These are phyloP conservation scores for Populus pruinosa DNA, from an alignment of 345 rosid species.

Conservation along the genomic window DNA sequence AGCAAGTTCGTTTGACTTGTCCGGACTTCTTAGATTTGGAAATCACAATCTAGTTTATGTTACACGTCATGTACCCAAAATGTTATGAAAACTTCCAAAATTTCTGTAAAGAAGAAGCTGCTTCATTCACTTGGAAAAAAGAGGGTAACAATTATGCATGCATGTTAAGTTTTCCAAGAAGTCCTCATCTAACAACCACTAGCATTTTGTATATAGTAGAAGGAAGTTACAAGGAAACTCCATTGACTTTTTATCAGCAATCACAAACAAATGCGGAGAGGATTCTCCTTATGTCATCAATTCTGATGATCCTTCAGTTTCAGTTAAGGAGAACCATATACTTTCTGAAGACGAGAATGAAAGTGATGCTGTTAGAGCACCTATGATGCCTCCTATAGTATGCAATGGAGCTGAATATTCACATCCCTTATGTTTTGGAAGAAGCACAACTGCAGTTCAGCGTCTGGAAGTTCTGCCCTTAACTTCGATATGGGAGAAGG, in stretches of 20 bases:
- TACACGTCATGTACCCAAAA: conserved; percentile 19
- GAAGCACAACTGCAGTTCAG: background rate
- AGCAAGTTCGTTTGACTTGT: no score
- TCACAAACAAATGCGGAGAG: conserved; percentile 34
- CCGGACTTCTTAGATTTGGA: no score
- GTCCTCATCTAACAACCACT: conserved; percentile 37
- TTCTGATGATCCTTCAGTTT: conserved; percentile 38
- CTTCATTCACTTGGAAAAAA: conserved; percentile 18
- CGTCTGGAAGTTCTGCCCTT: background rate
- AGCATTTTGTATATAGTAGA: conserved; percentile 48
- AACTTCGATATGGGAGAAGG: background rate
- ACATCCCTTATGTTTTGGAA: background rate
- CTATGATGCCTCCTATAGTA: conserved; percentile 14
- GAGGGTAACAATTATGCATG: conserved; percentile 31
- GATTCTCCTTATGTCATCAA: conserved; percentile 43
- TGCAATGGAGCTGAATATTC: conserved; percentile 16
- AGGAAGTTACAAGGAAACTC: conserved; percentile 37
- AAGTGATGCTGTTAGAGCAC: conserved; percentile 21
- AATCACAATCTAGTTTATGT: no score
- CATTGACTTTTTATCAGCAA: conserved; percentile 26
- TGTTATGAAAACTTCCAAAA: conserved; percentile 29
- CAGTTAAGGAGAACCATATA: conserved; percentile 28
- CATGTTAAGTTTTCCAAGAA: conserved; percentile 30
- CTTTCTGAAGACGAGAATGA: conserved; percentile 19
- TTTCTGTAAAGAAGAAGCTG: conserved; percentile 36